Percentiles rank a stretch among this genome's conserved stretches.
Conservation (phyloP, 208 protist species). For the Endotrypanum monterogeii region DNA sequence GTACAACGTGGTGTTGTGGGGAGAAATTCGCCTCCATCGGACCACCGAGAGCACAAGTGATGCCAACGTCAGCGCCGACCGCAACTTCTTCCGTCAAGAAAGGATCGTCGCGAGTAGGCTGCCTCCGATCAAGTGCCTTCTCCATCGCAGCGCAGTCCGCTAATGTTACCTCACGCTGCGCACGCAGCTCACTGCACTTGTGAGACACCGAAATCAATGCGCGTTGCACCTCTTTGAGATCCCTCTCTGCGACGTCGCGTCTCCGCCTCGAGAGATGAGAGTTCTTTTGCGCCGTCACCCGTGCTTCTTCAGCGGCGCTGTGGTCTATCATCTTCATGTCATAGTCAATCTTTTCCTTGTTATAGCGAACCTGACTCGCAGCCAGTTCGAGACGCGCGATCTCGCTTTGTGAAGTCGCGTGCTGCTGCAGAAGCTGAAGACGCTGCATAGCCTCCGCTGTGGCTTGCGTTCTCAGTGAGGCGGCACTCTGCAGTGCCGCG, state of each 20-base stretch:
- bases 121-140: neutral
- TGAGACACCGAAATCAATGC: neutral
- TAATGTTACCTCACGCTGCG: neutral
- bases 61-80: neutral
- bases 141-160: slow-evolving; percentile 12
- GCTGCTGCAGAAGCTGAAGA: slow-evolving; percentile 4
- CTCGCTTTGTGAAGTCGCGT: slow-evolving; percentile 3
- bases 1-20: neutral
- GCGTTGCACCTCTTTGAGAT: neutral
- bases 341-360: slow-evolving; percentile 6
- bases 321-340: slow-evolving; percentile 11
- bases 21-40: neutral
- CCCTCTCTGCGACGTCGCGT: neutral
- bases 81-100: neutral
- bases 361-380: slow-evolving; percentile 3
- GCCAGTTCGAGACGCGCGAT: slow-evolving; percentile 18
- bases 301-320: slow-evolving; percentile 5
- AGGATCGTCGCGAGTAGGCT: neutral
- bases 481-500: slow-evolving; percentile 3
- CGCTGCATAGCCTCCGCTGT: neutral
- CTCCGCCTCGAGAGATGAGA: neutral
- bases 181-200: slow-evolving; percentile 10
- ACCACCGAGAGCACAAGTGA: neutral
- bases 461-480: neutral
- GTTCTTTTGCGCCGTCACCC: neutral